These are phyloP conservation scores for Lenzites betulinus DNA, from an alignment of 768 basidiomycete species.

Conservation along the genomic window DNA sequence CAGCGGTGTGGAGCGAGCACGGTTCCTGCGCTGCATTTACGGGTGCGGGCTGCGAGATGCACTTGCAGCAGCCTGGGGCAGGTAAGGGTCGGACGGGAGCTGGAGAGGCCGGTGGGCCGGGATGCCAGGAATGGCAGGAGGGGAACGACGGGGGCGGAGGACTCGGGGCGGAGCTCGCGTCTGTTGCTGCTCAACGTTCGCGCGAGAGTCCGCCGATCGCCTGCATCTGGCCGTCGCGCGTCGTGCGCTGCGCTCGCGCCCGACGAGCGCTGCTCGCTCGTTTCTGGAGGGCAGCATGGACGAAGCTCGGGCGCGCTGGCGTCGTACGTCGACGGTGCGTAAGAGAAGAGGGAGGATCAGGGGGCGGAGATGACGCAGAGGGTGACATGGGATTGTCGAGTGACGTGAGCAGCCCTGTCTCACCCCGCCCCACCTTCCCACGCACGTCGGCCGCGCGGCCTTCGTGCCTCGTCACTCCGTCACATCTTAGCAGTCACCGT, in stretches of 20 bases:
- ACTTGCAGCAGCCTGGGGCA: background rate
- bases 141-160: background rate
- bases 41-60: too few relatives aligned
- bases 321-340: too few relatives aligned
- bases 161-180: conserved; percentile 6
- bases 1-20: too few relatives aligned
- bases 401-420: background rate
- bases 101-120: background rate
- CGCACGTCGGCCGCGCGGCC: conserved; percentile 3
- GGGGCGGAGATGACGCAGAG: background rate
- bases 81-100: background rate
- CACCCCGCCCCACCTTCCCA: background rate
- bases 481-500: background rate
- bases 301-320: too few relatives aligned
- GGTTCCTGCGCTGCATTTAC: too few relatives aligned
- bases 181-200: conserved; percentile 1
- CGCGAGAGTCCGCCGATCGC: conserved; percentile 3
- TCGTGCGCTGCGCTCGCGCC: too few relatives aligned
- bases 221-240: background rate
- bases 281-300: too few relatives aligned
- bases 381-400: background rate
- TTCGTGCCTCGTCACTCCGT: background rate
- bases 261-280: too few relatives aligned
- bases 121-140: conserved; percentile 1
- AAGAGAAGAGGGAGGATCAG: background rate